Evolutionary conservation across 192 early-diverging fungal species (phyloP), one percentile per base, ranked within the genome.

Genomic region (Entomortierella lignicola): DNA sequence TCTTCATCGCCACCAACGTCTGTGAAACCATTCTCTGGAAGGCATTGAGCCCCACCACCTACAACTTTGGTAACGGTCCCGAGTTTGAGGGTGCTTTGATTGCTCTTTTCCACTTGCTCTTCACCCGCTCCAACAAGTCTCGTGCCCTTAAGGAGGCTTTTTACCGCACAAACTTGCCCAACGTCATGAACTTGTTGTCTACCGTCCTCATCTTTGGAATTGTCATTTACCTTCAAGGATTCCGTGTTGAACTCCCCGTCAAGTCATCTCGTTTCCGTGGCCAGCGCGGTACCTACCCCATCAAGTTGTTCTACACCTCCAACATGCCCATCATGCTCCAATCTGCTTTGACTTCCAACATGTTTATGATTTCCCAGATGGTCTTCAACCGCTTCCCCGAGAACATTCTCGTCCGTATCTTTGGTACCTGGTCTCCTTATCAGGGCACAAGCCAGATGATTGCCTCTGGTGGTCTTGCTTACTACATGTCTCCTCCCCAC

Each of bases 281-380:
- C 51, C 98, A 99, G 84, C 94, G 95, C 73, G 97, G 97, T 29
- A 90, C 96, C 65, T 99, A 97, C 88, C 98, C 98, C 58, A 90
- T 99, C 91, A 99, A 99, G 91, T 87, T 99, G 50, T 99, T 99
- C 86, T 99, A 99, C 90, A 99, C 98, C 39, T 98, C 97, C 72
- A 99, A 99, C 89, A 99, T 99, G 98, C 93, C 98, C 55, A 98
- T 99, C 81, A 99, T 99, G 98, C 92, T 98, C 63, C 97, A 98
- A 85, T 98, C 97, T 32, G 96, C 98, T 44, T 86, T 99, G 66
- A 93, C 95, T 42, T 97, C 96, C 61, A 95, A 99, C 73, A 87
- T 98, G 62, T 99, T 97, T 84, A 94, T 99, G 88, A 95, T 99
- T 83, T 98, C 96, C 27, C 98, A 99, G 90, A 89, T 98, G 83